Conservation (phyloP, 2,329 filamentous ascomycete genomes). For the Pezicula radicicola region DNA sequence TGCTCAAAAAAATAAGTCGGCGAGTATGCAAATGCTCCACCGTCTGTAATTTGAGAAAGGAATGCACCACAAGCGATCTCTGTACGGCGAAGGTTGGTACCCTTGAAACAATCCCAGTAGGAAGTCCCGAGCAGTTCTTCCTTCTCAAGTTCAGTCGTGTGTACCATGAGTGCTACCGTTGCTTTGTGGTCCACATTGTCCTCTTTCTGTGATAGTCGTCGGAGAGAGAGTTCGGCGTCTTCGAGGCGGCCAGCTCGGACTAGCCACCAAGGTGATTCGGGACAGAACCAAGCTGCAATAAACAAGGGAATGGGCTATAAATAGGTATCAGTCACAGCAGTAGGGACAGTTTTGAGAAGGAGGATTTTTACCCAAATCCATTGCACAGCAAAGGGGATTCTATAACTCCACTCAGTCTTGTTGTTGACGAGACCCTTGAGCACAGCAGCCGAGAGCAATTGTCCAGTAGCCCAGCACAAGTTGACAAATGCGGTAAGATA, state of each 20-base stretch:
- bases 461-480: constrained; percentile 46
- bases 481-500: constrained; percentile 49
- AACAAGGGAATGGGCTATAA: constrained; percentile 35
- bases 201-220: constrained; percentile 19
- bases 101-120: constrained; percentile 45
- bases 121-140: constrained; percentile 34
- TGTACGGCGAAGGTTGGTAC: constrained; percentile 43
- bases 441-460: constrained; percentile 41
- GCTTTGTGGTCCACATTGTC: constrained; percentile 34
- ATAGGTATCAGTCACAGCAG: too few species aligned
- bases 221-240: constrained; percentile 34
- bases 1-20: constrained; percentile 57
- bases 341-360: background rate
- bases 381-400: constrained; percentile 43
- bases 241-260: constrained; percentile 37
- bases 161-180: constrained; percentile 46
- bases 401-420: constrained; percentile 42
- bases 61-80: constrained; percentile 52
- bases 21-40: constrained; percentile 61
- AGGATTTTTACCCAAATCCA: constrained; percentile 38
- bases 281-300: constrained; percentile 37
- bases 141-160: constrained; percentile 49
- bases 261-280: constrained; percentile 46
- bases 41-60: constrained; percentile 57
- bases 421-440: constrained; percentile 38